Base-by-base conservation (phyloP, 176 grass and related monocot species). In the Luzula sylvatica region DNA sequence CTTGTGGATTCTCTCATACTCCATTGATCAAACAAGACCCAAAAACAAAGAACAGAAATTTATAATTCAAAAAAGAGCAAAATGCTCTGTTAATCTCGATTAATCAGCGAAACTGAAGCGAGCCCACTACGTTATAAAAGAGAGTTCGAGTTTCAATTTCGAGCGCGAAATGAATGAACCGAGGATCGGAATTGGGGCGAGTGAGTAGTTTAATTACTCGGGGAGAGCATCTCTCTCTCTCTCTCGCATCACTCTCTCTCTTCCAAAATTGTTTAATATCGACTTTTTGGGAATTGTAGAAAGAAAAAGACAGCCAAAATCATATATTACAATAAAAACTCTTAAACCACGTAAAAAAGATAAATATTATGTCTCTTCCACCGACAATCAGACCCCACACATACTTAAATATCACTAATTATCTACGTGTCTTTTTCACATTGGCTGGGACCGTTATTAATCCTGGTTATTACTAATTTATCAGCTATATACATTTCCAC, bases 1-100 rank as follows among this genome's bases (percentile, higher is more conserved):
- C 27, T 86, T 77, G 78, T 83, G 81, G 67, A 98, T 98, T 73
- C 85, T 86, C 81, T 90, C 84, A 38, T 96, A 96, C 35, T 71
- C 92, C 92, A 90, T 90, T 4, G 14, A 65, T n/a, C 38, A 4
- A 48, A 14, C 43, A 41, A 23, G 14, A 65, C 16, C 38, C 8
- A 48, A 14, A 53, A 41, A 23, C 27, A 57, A 15, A 50, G 30
- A 25, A 45, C 7, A 47, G 55, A 14, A 2, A 2, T 57, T 5
- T 35, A 38, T 44, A n/a, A 9, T 14, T 25, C 23, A 59, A 35
- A 25, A 5, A 30, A 8, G 52, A 27, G 50, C 22, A 14, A 24
- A 38, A n/a, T n/a, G 9, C 30, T 0, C 30, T 35, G 9, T 35
- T 35, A 35, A 35, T 1, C 9, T 35, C 9, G n/a, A n/a, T n/a